Base-by-base conservation (phyloP, 805 yeast species). In the Candida boleticola region DNA sequence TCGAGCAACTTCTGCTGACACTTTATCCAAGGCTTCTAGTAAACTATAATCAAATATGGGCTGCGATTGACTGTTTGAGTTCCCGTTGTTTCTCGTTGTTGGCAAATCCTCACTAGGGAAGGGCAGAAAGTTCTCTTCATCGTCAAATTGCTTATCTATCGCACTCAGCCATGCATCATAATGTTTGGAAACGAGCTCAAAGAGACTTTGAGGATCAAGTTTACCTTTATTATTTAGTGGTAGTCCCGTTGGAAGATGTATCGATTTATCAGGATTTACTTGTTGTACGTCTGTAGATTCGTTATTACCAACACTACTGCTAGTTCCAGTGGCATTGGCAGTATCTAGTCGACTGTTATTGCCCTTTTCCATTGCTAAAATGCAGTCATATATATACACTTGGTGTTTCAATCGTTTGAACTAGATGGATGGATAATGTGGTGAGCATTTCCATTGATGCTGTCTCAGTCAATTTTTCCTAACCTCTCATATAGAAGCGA, bases 141-240 rank as follows among this genome's bases (percentile, higher is more conserved):
- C 58, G 23, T 50, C 52, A 26, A 54, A 53, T 40, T 53, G 61
- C 29, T 50, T 51, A 41, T 53, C 57, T 48, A 64, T 54, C 26
- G 58, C 59, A 22, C 60, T 58, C 54, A 56, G 69, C 73, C 73
- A 68, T 10, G 57, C 50, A 26, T 66, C 67, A 43, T 68, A 68
- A 51, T 64, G 65, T 44, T 62, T 63, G 5, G 66, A 51, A 14
- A 64, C 63, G 29, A 61, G 47, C 32, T 61, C 67, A 44, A 61
- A 59, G 13, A 64, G 54, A 39, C 50, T 51, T 41, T 57, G 51
- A 14, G 63, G 65, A 40, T 60, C 57, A n/a, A 49, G 44, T 11
- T 26, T 29, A 5, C 31, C 33, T 5, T 29, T 17, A 13, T 18
- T 31, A 18, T 17, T 31, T 13, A 31, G 18, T 31, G 35, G 35